Evolutionary conservation across 139 green algal genomes (phyloP), one percentile per base, ranked within the genome.

Genomic region (Micractinium conductrix): DNA sequence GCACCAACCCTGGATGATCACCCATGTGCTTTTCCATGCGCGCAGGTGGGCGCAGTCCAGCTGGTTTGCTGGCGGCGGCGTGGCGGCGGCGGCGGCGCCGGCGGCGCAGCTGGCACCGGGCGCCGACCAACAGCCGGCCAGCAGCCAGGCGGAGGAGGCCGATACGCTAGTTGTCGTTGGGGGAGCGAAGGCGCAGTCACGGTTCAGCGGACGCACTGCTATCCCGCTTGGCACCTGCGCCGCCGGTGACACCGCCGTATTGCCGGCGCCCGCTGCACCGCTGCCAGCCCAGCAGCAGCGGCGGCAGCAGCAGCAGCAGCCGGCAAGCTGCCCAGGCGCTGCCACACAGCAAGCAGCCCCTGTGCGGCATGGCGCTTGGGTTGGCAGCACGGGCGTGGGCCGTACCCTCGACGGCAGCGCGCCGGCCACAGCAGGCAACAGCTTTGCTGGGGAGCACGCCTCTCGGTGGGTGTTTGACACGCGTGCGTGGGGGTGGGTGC

Each of bases 161-260:
- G 74, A 33, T 28, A 22, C 19, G 30, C 21, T 72, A 38, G 26
- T 75, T 43, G 19, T 45, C 62, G 40, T 84, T 4, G 78, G 80
- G 6, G 86, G 86, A 1, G 86, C 86, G 1, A 79, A 35, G 26
- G 62, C 86, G n/a, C 86, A 90, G 53, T 70, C 67, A 14, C 79
- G 86, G 12, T 90, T 90, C 67, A 48, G 43, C 26, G 86, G 86
- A 42, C 76, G 63, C 19, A 90, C 63, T 1, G 84, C 85, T 42
- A 89, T 81, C 10, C 86, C 86, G 26, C 48, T 90, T 5, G 86
- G 69, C 68, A 65, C 37, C 14, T 81, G 65, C 19, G 48, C n/a
- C 40, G 19, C 76, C 85, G 2, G 43, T 86, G 62, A 68, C n/a
- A n/a, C n/a, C n/a, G n/a, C n/a, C n/a, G 74, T 50, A 68, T 35